Conservation (phyloP, 1,284 basidiomycete genomes). For the Tilletia indica region DNA sequence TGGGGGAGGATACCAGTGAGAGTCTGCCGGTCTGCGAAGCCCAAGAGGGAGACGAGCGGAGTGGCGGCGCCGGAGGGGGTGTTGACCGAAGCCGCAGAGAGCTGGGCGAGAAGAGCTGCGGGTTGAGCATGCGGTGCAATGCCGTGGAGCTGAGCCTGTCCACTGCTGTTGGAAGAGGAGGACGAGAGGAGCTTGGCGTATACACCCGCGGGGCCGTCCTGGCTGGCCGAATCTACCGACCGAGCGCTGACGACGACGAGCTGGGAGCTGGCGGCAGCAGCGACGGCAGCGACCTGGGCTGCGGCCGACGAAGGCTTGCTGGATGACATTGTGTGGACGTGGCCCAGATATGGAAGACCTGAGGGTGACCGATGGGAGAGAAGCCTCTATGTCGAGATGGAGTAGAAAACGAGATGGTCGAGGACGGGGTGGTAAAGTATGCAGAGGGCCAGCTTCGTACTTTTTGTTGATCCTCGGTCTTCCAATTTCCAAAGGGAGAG, state of each 20-base stretch:
- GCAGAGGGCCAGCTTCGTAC: no score
- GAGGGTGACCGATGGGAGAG: no score
- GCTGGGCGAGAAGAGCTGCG: slow-evolving; percentile 15
- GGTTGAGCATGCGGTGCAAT: slow-evolving; percentile 1
- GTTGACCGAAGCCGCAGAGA: neutral
- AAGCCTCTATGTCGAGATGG: no score
- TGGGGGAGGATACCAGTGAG: slow-evolving; percentile 49
- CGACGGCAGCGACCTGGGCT: slow-evolving; percentile 12
- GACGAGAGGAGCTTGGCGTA: neutral
- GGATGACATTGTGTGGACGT: no score
- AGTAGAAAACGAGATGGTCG: no score
- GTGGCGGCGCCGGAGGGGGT: slow-evolving; percentile 11
- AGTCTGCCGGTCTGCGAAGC: slow-evolving; percentile 35
- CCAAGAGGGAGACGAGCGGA: slow-evolving; percentile 36
- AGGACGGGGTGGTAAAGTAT: no score
- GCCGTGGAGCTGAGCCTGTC: neutral
- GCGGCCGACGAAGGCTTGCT: neutral
- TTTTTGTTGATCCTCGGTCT: no score
- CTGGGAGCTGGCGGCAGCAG: neutral
- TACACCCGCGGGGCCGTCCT: neutral
- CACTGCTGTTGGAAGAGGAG: neutral
- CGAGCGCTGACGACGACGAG: slow-evolving; percentile 1
- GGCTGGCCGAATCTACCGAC: neutral
- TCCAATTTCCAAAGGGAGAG: no score
- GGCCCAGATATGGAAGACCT: no score